Base-by-base conservation (phyloP, 192 early-diverging fungal species). In the Backusella parvicylindrica region DNA sequence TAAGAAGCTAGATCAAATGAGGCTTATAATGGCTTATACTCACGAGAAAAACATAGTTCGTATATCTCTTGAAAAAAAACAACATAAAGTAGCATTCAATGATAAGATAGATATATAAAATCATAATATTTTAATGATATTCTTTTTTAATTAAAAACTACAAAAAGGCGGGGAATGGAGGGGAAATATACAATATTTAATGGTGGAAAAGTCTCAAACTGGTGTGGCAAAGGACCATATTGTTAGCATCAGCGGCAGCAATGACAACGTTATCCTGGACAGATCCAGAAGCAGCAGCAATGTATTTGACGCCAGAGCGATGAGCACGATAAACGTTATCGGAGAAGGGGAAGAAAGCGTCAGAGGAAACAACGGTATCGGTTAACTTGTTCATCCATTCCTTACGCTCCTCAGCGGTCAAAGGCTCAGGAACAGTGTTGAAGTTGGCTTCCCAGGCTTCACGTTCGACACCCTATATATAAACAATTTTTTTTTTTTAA, bases 261-360 rank as follows among this genome's bases (percentile, higher is more conserved):
- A 99, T 91, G 41, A 98, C 95, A 32, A 83, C 90, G 13, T 88
- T 78, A 79, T 99, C 98, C 89, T 91, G 90, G 73, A 99, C 94
- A 36, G 91, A 93, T 56, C 98, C 98, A 73, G 90, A 91, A 21
- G 98, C 95, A 28, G 95, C 96, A 73, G 95, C 97, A 76, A 99
- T 87, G 75, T 86, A 95, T 74, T 87, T 83, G 71, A 96, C 98
- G 73, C 98, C 98, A 30, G 91, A 91, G 82, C 91, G 84, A 38
- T 86, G 85, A 31, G 90, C 97, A 60, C 98, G 86, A 76, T 95
- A 91, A 64, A 99, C 86, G 77, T 97, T 98, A 85, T 99, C 98
- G 5, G 92, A 86, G 90, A 99, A 99, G 72, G 98, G 98, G 94
- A 99, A 99, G 91, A 99, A 99, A 31, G 98, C 98, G 81, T 99